A percentile compares a stretch with the other conserved stretches of the same genome.
phyloP scores from a whole-genome alignment of 148 eudicot genomes.

The Tetragonia tetragonoides region DNA sequence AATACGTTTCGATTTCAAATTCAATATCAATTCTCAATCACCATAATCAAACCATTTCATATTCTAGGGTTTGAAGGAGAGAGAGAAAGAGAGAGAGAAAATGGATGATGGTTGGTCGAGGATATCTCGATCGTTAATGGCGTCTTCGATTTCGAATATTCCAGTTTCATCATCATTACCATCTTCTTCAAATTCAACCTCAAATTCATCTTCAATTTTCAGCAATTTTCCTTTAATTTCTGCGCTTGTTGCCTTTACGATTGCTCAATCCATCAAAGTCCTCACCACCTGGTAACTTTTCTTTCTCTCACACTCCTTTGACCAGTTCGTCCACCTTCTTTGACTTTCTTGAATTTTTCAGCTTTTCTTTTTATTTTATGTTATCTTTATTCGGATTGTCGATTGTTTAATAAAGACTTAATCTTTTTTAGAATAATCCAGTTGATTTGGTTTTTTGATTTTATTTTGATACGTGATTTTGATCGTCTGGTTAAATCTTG shows the following conservation, averaged over 20 bases:
- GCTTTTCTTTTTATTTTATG: neutral
- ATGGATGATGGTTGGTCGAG: constrained; percentile 28
- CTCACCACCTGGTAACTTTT: constrained; percentile 54
- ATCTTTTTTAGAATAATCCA: neutral
- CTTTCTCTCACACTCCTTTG: neutral
- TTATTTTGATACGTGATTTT: neutral
- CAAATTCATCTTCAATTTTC: constrained; percentile 36
- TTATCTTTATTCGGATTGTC: too few relatives aligned
- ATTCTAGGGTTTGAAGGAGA: neutral
- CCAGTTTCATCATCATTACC: constrained; percentile 20
- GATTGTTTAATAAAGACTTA: too few relatives aligned
- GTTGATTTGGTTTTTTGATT: neutral
- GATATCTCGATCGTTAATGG: constrained; percentile 34
- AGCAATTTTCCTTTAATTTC: constrained; percentile 60
- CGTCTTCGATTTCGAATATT: constrained; percentile 22
- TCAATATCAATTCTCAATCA: neutral
- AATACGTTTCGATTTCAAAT: constrained; percentile 13
- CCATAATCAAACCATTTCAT: neutral
- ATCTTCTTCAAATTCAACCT: constrained; percentile 24
- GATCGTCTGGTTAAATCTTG: neutral
- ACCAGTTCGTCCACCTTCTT: neutral
- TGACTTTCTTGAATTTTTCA: constrained; percentile 3
- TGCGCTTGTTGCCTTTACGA: constrained; percentile 52
- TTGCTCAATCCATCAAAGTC: constrained; percentile 64
- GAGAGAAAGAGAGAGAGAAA: neutral